These are phyloP conservation scores for Coemansia sp. DNA, from an alignment of 371 early-diverging fungal species.

Conservation along the genomic window DNA sequence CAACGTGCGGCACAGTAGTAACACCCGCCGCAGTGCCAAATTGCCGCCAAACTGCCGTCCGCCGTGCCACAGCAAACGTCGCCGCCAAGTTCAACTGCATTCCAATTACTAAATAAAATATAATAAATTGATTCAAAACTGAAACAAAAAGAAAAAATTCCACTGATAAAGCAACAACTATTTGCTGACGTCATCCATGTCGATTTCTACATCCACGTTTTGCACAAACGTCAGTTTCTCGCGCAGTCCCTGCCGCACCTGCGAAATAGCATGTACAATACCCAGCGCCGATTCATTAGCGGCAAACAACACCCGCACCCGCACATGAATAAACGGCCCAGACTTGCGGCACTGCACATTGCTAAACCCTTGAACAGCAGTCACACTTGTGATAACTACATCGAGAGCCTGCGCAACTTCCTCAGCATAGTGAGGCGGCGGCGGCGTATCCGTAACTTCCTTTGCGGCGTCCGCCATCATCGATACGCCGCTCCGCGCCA, in stretches of 20 bases:
- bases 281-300: conserved; percentile 16
- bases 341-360: conserved; percentile 43
- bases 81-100: not conserved
- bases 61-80: not conserved
- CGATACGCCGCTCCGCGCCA: conserved; percentile 59
- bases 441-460: conserved; percentile 49
- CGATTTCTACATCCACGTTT: conserved; percentile 30
- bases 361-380: conserved; percentile 9
- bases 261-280: conserved; percentile 9
- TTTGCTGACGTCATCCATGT: not conserved
- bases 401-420: conserved; percentile 19
- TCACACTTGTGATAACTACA: not conserved
- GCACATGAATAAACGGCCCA: conserved; percentile 47
- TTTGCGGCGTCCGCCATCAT: conserved; percentile 50
- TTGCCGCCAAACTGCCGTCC: not conserved
- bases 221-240: conserved; percentile 26
- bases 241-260: conserved; percentile 19
- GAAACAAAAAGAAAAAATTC: not conserved
- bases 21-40: not conserved
- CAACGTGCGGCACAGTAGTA: not conserved
- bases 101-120: not conserved
- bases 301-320: conserved; percentile 17
- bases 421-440: conserved; percentile 16
- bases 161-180: not conserved
- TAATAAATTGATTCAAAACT: not conserved